phyloP scores from a whole-genome alignment of 2,329 filamentous ascomycete genomes.

The Rhinocladiella similis region DNA sequence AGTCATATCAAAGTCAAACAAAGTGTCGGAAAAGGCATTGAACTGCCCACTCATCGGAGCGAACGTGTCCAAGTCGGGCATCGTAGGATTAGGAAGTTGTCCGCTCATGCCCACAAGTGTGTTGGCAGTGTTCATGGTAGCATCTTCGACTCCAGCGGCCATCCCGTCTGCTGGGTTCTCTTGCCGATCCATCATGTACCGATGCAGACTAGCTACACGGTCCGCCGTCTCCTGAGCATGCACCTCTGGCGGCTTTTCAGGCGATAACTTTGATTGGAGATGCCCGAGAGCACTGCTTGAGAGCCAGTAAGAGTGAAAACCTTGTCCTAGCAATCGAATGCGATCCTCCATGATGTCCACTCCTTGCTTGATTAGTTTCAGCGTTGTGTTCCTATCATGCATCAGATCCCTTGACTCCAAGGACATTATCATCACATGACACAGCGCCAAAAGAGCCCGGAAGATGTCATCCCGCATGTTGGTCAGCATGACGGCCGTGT shows the following conservation, averaged over 20 bases:
- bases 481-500: conserved; percentile 8
- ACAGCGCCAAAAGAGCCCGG: conserved; percentile 18
- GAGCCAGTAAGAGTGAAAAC: conserved; percentile 39
- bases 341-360: conserved; percentile 37
- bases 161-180: conserved; percentile 2
- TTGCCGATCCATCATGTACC: conserved; percentile 13
- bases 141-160: conserved; percentile 11
- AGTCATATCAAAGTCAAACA: conserved; percentile 25
- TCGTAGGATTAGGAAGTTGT: conserved; percentile 1
- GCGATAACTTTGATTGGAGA: conserved; percentile 31
- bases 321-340: conserved; percentile 36
- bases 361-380: conserved; percentile 29
- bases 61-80: conserved; percentile 21
- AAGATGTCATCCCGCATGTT: conserved; percentile 20
- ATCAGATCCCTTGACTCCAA: conserved; percentile 6
- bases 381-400: conserved; percentile 9
- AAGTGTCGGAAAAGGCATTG: conserved; percentile 19
- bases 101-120: conserved; percentile 15
- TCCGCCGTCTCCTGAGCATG: conserved; percentile 31
- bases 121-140: conserved; percentile 14
- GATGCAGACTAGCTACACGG: conserved; percentile 17
- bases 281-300: conserved; percentile 36
- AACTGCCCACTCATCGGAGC: conserved; percentile 14
- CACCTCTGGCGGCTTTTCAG: conserved; percentile 22
- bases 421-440: conserved; percentile 14